These are phyloP conservation scores for Catenaria anguillulae DNA, from an alignment of 371 early-diverging fungal genomes.

Conservation along the genomic window DNA sequence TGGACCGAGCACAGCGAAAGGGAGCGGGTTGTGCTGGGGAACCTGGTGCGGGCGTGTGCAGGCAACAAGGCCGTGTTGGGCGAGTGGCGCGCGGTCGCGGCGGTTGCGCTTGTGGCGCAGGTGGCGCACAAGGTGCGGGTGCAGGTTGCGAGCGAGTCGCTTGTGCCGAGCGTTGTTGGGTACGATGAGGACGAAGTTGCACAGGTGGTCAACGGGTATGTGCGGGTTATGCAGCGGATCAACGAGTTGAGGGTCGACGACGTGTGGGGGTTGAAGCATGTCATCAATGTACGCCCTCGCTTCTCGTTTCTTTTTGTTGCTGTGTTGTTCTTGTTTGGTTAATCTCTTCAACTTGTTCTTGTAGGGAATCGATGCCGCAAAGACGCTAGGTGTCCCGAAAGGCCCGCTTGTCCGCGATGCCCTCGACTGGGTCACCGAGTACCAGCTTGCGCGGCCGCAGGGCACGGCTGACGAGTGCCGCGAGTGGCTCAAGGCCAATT, in stretches of 20 bases:
- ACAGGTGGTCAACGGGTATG: background rate
- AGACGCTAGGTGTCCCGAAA: background rate
- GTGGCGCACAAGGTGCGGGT: background rate
- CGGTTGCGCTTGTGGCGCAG: background rate
- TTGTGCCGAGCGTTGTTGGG: background rate
- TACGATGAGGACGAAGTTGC: background rate
- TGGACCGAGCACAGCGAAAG: background rate
- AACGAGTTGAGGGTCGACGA: background rate
- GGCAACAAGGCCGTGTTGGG: background rate
- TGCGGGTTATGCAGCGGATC: background rate
- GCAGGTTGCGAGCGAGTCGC: background rate
- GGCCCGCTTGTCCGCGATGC: background rate
- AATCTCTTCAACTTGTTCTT: no score
- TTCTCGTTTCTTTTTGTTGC: background rate
- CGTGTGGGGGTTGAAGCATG: background rate
- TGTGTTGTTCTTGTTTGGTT: background rate
- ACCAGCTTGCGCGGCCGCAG: background rate
- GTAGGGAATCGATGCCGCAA: background rate
- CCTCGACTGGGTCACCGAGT: background rate
- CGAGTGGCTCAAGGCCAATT: background rate
- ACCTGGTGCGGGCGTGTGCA: background rate
- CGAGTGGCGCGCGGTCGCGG: background rate
- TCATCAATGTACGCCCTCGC: background rate
- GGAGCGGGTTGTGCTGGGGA: background rate
- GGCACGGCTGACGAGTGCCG: background rate